Base-by-base conservation (phyloP, 495 filamentous ascomycete genomes). In the Haplographium delicatum region DNA sequence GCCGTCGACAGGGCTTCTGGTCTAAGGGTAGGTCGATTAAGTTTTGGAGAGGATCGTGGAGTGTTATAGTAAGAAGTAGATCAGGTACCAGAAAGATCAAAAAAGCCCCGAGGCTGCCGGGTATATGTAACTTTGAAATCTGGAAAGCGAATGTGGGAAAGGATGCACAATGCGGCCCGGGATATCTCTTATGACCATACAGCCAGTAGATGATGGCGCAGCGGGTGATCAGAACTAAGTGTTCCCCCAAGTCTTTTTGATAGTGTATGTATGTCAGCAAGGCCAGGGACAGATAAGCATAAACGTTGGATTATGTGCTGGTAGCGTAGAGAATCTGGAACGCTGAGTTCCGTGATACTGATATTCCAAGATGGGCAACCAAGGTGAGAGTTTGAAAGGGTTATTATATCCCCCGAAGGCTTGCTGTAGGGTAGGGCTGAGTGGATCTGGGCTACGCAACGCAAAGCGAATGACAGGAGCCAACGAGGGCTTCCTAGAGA, bases 401-500 rank as follows among this genome's bases (percentile, higher is more conserved):
- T n/a, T n/a, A n/a, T n/a, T n/a, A 50, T 41, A 48, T 44, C 40
- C 25, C 47, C 56, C 50, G 56, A 55, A 48, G 43, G 51, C 47
- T 54, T 54, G 50, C 56, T 38, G 53, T 38, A 10, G 18, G 26
- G 15, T 39, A 33, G 28, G 51, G 56, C 50, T 58, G 56, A 52
- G 54, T 44, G 40, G n/a, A n/a, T n/a, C n/a, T 50, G 22, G 27
- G 45, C 45, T 46, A 54, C 51, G 51, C 35, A 54, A 57, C 52
- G 58, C 54, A 58, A 58, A 79, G 75, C 74, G 74, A 80, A 73
- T 76, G 76, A 78, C 73, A 78, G 76, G 76, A 80, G 75, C 69
- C 76, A 64, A 73, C 76, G 75, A 80, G 76, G 76, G 75, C 74
- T 77, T 79, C 76, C 76, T 75, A 56, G 45, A 48, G 22, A 35